Conservation (phyloP, 148 eudicot genomes). For the Spergularia marina region DNA sequence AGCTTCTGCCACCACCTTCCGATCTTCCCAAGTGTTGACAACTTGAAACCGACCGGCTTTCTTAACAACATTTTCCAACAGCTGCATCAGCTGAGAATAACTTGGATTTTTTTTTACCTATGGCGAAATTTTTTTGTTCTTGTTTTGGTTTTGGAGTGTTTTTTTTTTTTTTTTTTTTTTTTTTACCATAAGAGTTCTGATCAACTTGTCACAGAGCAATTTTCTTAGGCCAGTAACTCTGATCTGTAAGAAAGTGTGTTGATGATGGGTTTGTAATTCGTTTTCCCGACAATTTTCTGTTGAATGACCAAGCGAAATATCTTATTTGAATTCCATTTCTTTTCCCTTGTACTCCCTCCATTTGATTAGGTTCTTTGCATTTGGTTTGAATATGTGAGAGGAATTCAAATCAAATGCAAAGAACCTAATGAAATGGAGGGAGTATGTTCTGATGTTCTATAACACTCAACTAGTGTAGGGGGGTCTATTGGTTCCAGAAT, state of each 20-base stretch:
- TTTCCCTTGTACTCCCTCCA: too few species aligned
- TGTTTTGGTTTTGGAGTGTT: not conserved
- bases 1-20: conserved; percentile 60
- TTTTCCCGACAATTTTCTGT: not conserved
- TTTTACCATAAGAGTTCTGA: not conserved
- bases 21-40: conserved; percentile 67
- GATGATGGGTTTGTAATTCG: not conserved
- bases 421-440: too few species aligned
- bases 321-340: too few species aligned
- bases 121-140: not conserved
- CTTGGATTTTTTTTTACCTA: not conserved
- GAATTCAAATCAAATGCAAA: too few species aligned
- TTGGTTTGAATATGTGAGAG: too few species aligned
- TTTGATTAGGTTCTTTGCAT: too few species aligned
- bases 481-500: too few species aligned
- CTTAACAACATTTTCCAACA: not conserved
- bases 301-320: conserved; percentile 7
- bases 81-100: conserved; percentile 12
- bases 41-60: not conserved
- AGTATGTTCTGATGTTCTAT: too few species aligned
- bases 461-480: too few species aligned
- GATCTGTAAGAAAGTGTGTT: not conserved
- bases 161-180: not conserved
- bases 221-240: not conserved
- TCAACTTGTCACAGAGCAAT: not conserved